Evolutionary conservation across 768 basidiomycete species (phyloP), one percentile per base, ranked within the genome.

Genomic region (Suillus spraguei): DNA sequence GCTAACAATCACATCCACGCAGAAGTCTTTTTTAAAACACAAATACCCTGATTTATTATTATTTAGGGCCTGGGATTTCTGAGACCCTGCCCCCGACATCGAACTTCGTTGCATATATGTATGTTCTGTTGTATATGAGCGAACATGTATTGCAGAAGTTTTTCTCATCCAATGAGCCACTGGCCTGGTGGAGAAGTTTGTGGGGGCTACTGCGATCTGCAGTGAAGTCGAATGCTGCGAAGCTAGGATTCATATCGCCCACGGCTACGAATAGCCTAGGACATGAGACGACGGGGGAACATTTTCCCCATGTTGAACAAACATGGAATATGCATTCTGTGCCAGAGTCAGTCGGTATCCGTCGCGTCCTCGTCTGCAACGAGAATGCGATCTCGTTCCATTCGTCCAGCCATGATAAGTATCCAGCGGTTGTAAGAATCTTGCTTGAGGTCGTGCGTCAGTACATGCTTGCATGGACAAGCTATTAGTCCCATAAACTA

Each of bases 101-200:
- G 13, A 14, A 49, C 22, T 24, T 4, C 13, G 6, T 24, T 49
- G 47, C 24, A 24, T 13, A n/a, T 24, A 6, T 47, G 22, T 47
- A 47, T 24, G 20, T 13, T 22, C n/a, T 14, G 5, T 24, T 3
- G 2, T 14, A 47, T 47, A 24, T 14, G 22, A 47, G 22, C 6
- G 22, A 14, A 14, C 22, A 6, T 4, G 5, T n/a, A 2, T 5
- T 89, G 28, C 91, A 78, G 70, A 92, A 93, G 60, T 84, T 81
- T 9, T 74, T 74, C 1, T 13, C 17, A 6, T 20, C 13, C 11
- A n/a, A 56, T 16, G 60, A 24, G n/a, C 72, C 65, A 13, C 72
- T 61, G 17, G 83, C 77, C 87, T 85, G 88, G 32, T 85, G 79
- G 24, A 86, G 68, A 44, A 92, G 75, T 71, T 89, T 90, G 33